These are phyloP conservation scores for Saccharum hybrid DNA, from an alignment of 202 grass and related monocot species.

Conservation along the genomic window DNA sequence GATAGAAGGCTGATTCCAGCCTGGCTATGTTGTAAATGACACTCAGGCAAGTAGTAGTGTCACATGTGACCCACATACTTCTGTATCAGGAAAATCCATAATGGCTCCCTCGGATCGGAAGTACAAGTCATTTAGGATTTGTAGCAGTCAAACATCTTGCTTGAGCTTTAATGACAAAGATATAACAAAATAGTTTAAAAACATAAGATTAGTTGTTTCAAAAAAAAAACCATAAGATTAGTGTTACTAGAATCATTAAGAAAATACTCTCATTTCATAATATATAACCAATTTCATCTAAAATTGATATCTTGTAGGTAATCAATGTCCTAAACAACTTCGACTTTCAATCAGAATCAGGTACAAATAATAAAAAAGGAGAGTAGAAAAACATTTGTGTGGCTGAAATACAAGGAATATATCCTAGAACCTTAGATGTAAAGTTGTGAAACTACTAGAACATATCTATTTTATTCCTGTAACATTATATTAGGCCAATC, in stretches of 20 bases:
- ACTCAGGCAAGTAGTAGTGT: slow-evolving; percentile 11
- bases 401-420: not conserved
- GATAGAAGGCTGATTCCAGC: not conserved
- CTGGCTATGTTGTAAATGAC: not conserved
- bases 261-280: not conserved
- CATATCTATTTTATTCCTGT: not conserved
- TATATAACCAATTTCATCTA: not conserved
- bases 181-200: not conserved
- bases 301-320: not conserved
- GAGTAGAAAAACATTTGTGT: slow-evolving; percentile 2
- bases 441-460: slow-evolving; percentile 8
- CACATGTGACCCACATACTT: not conserved
- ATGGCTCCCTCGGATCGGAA: not conserved
- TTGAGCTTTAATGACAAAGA: not conserved
- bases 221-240: not conserved
- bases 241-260: not conserved
- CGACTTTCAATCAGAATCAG: not conserved
- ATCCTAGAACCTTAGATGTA: slow-evolving; percentile 8
- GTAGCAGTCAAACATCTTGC: not conserved
- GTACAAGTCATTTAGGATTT: not conserved
- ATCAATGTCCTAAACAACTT: not conserved
- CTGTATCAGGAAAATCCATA: not conserved
- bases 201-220: not conserved
- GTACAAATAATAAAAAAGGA: not conserved
- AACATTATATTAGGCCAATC: not conserved